Percentiles rank a stretch among this genome's conserved stretches.
Conservation (phyloP, 805 yeast genomes). For the Clavispora santaluciae region DNA sequence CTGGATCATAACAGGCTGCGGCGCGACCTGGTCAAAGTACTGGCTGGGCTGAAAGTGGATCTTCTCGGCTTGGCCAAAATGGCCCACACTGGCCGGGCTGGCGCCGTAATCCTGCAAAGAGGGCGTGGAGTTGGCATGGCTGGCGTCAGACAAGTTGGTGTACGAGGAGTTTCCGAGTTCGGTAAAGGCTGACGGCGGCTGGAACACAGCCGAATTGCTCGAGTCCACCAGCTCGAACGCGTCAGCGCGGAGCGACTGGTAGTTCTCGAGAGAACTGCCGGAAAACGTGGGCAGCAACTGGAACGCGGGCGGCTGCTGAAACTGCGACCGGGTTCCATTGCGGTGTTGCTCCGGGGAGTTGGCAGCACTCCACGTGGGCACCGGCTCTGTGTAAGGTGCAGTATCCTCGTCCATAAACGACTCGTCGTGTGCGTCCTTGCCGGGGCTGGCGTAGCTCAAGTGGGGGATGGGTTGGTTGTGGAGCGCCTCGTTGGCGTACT, state of each 20-base stretch:
- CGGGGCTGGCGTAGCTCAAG: constrained; percentile 2
- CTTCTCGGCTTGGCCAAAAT: neutral
- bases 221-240: constrained; percentile 37
- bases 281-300: constrained; percentile 23
- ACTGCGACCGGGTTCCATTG: neutral
- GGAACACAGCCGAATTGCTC: constrained; percentile 24
- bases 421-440: constrained; percentile 13
- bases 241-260: constrained; percentile 7
- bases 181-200: constrained; percentile 40
- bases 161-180: constrained; percentile 36
- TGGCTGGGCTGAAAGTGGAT: neutral
- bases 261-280: constrained; percentile 13
- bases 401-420: constrained; percentile 41
- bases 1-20: neutral
- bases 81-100: neutral
- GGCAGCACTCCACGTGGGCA: constrained; percentile 4
- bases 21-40: neutral
- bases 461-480: constrained; percentile 2
- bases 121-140: constrained; percentile 21
- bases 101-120: constrained; percentile 8
- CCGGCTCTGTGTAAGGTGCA: constrained; percentile 6
- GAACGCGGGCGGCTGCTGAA: constrained; percentile 13
- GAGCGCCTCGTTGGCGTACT: constrained; percentile 1
- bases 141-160: constrained; percentile 36
- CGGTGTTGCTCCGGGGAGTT: constrained; percentile 11